A percentile compares a stretch with the other conserved stretches of the same genome.
Conservation (phyloP, 768 basidiomycete genomes). For the Pholiota microspora region DNA sequence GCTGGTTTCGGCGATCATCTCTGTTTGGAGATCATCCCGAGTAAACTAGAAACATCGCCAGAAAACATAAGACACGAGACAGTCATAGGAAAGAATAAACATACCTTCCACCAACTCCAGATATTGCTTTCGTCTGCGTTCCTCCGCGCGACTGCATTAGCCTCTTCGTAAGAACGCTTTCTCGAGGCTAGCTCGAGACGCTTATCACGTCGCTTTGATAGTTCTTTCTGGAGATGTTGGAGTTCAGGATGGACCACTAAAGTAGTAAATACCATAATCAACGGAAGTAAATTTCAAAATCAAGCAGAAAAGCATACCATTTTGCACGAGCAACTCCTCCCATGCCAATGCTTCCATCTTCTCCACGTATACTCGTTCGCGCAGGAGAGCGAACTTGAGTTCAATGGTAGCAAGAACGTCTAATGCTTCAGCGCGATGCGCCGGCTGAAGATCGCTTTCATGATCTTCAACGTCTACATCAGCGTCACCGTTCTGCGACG, state of each 20-base stretch:
- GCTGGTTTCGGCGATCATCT: conserved; percentile 89
- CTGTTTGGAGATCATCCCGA: conserved; percentile 76
- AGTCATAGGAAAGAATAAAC: conserved; percentile 15
- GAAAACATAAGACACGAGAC: conserved; percentile 9
- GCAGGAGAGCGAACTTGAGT: conserved; percentile 83
- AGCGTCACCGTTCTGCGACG: conserved; percentile 19
- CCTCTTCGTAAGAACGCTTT: conserved; percentile 67
- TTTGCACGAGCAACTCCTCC: conserved; percentile 80
- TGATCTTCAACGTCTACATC: conserved; percentile 31
- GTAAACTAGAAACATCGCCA: conserved; percentile 49
- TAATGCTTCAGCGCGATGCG: conserved; percentile 83
- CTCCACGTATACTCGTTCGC: conserved; percentile 89
- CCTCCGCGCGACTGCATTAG: conserved; percentile 58
- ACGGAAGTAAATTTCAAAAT: neutral
- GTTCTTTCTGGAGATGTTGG: conserved; percentile 74
- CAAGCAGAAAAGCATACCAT: conserved; percentile 49
- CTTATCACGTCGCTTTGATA: conserved; percentile 76
- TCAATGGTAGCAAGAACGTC: conserved; percentile 89
- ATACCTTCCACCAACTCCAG: conserved; percentile 92
- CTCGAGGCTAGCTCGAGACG: conserved; percentile 78
- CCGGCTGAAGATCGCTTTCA: conserved; percentile 66
- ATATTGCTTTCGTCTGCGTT: conserved; percentile 71
- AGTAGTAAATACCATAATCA: conserved; percentile 4
- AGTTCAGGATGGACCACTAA: conserved; percentile 86
- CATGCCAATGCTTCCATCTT: conserved; percentile 89